Base-by-base conservation (phyloP, 306 rosid species). In the Hippophae tibetana region DNA sequence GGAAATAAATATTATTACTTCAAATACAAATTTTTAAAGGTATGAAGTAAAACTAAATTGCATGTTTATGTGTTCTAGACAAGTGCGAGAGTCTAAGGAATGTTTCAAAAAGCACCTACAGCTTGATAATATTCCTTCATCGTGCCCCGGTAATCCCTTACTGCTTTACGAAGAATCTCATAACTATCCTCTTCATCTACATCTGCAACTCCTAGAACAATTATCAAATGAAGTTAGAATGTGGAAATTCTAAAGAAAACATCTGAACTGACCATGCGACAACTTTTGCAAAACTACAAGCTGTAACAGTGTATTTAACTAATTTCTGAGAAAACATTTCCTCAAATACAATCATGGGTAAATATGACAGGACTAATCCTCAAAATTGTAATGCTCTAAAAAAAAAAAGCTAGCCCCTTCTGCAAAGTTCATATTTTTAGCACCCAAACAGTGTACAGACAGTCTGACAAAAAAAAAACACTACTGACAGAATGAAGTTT, bases 121-220 rank as follows among this genome's bases (percentile, higher is more conserved):
- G 89, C 89, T 78, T 59, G 76, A 73, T 78, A 80, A 70, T 88
- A 88, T 66, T 85, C 96, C 57, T 61, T 85, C 95, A 64, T 83
- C 44, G 81, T 58, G 43, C 12, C 73, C 52, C 88, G 76, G 64
- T 83, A 67, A 74, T 92, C 93, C 88, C 76, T 88, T 64, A 81
- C 86, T 64, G 86, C 87, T 76, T 18, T 80, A 31, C 95, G 93
- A 64, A 78, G 81, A 64, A 47, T 58, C 70, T 81, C 84, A 63
- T 76, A 92, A 10, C 62, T 72, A 47, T 74, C 85, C 55, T 85
- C 96, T 8, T 92, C 81, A 47, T 79, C 86, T 3, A 73, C 70
- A 74, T 67, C 98, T 85, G 72, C 70, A 61, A 69, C 63, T 72
- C 10, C 46, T 46, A 65, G 47, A 13, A 13, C 13, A 41, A 40